Evolutionary conservation across 2,329 filamentous ascomycete genomes (phyloP).

Genomic region (Colletotrichum gigasporum): DNA sequence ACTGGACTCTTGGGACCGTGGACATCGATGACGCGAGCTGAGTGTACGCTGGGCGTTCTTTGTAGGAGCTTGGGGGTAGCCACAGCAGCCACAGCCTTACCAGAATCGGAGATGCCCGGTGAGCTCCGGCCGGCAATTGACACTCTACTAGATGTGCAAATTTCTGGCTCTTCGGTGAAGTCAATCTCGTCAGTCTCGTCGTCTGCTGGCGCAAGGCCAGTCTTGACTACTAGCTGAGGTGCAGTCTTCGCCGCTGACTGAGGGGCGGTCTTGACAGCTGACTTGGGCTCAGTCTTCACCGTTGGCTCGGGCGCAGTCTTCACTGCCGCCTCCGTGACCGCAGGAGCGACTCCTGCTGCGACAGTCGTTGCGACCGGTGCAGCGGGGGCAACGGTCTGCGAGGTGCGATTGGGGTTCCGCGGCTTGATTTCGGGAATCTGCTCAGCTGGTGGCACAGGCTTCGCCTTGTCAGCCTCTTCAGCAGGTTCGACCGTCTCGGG

Average conservation of each 20-base stretch:
- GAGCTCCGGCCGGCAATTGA: conserved; percentile 63
- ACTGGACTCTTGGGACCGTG: conserved; percentile 60
- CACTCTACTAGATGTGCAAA: conserved; percentile 65
- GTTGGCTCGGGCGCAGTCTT: not conserved
- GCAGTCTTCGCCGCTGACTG: not conserved
- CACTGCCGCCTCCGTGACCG: not conserved
- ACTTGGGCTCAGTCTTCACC: not conserved
- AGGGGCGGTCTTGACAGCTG: not conserved
- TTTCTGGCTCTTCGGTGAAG: conserved; percentile 61
- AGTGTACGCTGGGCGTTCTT: conserved; percentile 61
- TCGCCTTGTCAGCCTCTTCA: not conserved
- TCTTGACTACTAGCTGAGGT: not conserved
- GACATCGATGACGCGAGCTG: conserved; percentile 68
- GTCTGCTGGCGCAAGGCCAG: conserved; percentile 38
- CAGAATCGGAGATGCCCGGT: conserved; percentile 57
- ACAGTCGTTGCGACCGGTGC: conserved; percentile 3
- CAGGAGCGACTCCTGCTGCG: conserved; percentile 1
- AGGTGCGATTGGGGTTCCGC: conserved; percentile 30
- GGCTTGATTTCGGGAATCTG: conserved; percentile 17
- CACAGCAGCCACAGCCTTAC: conserved; percentile 48
- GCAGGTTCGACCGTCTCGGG: not conserved
- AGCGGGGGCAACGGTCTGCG: conserved; percentile 2
- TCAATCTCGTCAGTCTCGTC: conserved; percentile 58
- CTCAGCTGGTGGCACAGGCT: conserved; percentile 1
- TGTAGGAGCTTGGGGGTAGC: conserved; percentile 48